Conservation (phyloP, 805 yeast genomes). For the Starmerella etchellsii region DNA sequence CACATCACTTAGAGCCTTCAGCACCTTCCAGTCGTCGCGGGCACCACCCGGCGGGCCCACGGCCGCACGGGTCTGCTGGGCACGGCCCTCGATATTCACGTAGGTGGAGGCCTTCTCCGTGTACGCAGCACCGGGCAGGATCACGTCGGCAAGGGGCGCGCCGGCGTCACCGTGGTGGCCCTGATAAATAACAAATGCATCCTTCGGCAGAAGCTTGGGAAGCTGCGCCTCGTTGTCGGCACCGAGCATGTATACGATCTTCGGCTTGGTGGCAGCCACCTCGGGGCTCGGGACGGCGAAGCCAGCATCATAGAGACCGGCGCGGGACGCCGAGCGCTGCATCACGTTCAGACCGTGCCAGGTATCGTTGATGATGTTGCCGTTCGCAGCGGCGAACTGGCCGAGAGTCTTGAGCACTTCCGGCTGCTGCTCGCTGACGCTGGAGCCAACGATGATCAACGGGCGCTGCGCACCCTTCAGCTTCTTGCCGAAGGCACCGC, state of each 20-base stretch:
- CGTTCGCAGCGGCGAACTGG: constrained; percentile 42
- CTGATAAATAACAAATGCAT: constrained; percentile 78
- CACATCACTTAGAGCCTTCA: constrained; percentile 72
- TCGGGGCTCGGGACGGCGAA: constrained; percentile 44
- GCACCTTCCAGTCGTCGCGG: constrained; percentile 82
- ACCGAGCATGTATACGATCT: constrained; percentile 66
- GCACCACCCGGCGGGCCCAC: constrained; percentile 80
- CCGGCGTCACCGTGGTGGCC: constrained; percentile 90
- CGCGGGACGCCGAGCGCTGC: constrained; percentile 80
- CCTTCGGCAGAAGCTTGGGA: constrained; percentile 65
- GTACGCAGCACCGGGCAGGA: constrained; percentile 78
- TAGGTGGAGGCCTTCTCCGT: constrained; percentile 77
- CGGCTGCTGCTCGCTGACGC: constrained; percentile 56
- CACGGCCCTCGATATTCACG: constrained; percentile 83
- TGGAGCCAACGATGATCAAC: constrained; percentile 68
- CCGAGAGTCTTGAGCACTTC: constrained; percentile 32
- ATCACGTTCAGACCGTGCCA: constrained; percentile 76
- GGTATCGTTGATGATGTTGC: constrained; percentile 51
- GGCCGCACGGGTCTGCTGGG: constrained; percentile 75
- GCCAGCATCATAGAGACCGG: constrained; percentile 77
- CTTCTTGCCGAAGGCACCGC: constrained; percentile 57
- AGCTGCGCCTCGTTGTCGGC: constrained; percentile 71
- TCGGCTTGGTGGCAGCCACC: constrained; percentile 41
- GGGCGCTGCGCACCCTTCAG: constrained; percentile 58
- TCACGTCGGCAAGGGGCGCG: constrained; percentile 77